Evolutionary conservation across 1,284 basidiomycete genomes (phyloP).

Genomic region (Leccinum griseonigrum): DNA sequence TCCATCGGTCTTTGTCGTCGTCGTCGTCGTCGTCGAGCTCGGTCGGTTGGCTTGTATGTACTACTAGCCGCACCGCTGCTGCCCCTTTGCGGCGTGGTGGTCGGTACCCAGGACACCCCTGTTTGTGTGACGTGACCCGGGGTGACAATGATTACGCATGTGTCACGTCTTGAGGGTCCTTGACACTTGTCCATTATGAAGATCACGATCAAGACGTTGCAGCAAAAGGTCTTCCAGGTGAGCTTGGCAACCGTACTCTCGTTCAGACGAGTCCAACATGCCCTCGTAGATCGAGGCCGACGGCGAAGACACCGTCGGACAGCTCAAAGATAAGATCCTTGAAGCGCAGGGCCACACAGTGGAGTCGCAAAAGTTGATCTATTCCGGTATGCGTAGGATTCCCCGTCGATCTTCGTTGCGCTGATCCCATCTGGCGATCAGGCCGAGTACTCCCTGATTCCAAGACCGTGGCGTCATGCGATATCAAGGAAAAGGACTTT

Average conservation of each 20-base stretch:
- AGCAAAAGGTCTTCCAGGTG: slow-evolving; percentile 84
- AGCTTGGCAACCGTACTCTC: slow-evolving; percentile 12
- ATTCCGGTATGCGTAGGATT: slow-evolving; percentile 61
- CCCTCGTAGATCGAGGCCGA: slow-evolving; percentile 75
- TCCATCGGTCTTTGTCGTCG: slow-evolving; percentile 44
- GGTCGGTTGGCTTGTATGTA: background rate
- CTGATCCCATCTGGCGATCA: slow-evolving; percentile 31
- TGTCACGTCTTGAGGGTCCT: slow-evolving; percentile 18
- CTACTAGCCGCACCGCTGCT: slow-evolving; percentile 8
- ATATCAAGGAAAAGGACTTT: slow-evolving; percentile 99
- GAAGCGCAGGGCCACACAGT: slow-evolving; percentile 74
- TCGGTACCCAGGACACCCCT: slow-evolving; percentile 25
- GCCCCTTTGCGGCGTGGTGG: slow-evolving; percentile 20
- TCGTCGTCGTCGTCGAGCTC: slow-evolving; percentile 17
- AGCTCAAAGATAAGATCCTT: slow-evolving; percentile 86
- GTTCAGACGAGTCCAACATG: slow-evolving; percentile 1
- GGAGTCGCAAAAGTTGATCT: slow-evolving; percentile 91
- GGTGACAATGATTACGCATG: slow-evolving; percentile 23
- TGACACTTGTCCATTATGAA: slow-evolving; percentile 61
- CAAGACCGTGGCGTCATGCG: slow-evolving; percentile 85
- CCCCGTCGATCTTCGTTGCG: slow-evolving; percentile 6
- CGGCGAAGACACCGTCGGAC: slow-evolving; percentile 69
- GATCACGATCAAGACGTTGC: slow-evolving; percentile 91
- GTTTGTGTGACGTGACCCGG: slow-evolving; percentile 14
- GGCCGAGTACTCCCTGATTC: slow-evolving; percentile 92